Base-by-base conservation (phyloP, 2,329 filamentous ascomycete genomes). In the Ascomycota sp. region DNA sequence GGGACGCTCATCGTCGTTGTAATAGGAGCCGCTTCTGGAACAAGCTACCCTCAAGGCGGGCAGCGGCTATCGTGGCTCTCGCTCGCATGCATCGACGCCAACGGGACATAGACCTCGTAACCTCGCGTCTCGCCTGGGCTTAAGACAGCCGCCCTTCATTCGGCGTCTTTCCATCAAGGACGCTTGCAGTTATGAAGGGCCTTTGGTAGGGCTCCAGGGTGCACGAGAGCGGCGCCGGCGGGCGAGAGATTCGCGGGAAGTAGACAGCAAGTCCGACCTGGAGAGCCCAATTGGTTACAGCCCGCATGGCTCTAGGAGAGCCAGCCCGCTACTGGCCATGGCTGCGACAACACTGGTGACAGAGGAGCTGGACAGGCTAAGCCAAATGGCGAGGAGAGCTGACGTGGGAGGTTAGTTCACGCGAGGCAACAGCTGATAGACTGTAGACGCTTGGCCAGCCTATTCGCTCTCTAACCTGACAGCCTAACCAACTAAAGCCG, bases 311-410 rank as follows among this genome's bases (percentile, higher is more conserved):
- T 37, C 35, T 9, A 35, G 42, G 23, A 38, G 39, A 20, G 38
- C 42, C 19, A 38, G 36, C 20, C 41, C 43, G 7, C 31, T 47
- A 21, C 33, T 47, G 27, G 45, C 35, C 20, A 34, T 42, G 32
- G 46, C 44, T 6, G 43, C 43, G 13, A 33, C 46, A 27, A 33
- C 41, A 12, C 26, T 50, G 36, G 48, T 45, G 21, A 41, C 42
- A 21, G 36, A 37, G 17, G 42, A 51, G n/a, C 35, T 52, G 22
- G 49, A 52, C 22, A 41, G 46, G n/a, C 32, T 51, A 30, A 50
- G 43, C 29, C 25, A 32, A 27, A 40, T 39, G 36, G 43, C 47
- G 13, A 40, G 42, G 30, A 23, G 24, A 15, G 21, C 32, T 15
- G 29, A 25, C 8, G 31, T 28, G 12, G 23, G 19, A 9, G n/a